Base-by-base conservation (phyloP, 352 stramenopile genomes). In the Pythium insidiosum region DNA sequence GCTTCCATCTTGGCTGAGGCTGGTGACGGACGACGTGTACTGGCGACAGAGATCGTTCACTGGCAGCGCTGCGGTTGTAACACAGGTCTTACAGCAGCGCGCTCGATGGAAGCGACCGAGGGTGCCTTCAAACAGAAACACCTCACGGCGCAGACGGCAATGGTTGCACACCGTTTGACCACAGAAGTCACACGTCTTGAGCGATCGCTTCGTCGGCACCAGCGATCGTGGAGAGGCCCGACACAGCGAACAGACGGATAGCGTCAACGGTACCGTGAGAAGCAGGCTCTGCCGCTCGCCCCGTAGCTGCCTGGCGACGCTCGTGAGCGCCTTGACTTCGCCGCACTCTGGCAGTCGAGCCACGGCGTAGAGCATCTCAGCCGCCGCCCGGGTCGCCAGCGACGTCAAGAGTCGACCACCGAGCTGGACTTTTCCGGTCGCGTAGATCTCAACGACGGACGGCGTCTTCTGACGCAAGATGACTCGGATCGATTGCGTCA, bases 141-240 rank as follows among this genome's bases (percentile, higher is more conserved):
- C 38, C 6, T 56, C 59, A 38, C 61, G 61, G 31, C 50, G 47
- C n/a, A 53, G 36, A 16, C 56, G 59, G 42, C 66, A 77, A 13
- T 54, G 50, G 3, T 44, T 25, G 41, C 66, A 77, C 18, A 58
- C 46, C 5, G 56, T 49, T 12, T 50, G 15, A 19, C 53, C 53
- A 30, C 62, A 77, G 6, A 68, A 33, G 3, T 62, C 49, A 7
- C 66, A 77, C 0, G 50, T 51, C 9, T 43, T 40, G 16, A 77
- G 50, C 3, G 56, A 70, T 1, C 58, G 30, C 40, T 65, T 66
- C 34, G 58, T 65, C 29, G 55, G 61, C 35, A 66, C 56, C 0
- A n/a, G n/a, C n/a, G n/a, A n/a, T n/a, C n/a, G n/a, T n/a, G n/a
- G n/a, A n/a, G n/a, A n/a, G n/a, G n/a, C n/a, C n/a, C 54, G 52